Evolutionary conservation across 768 basidiomycete species (phyloP), one percentile per base, ranked within the genome.

Genomic region (Baorangia bicolor): DNA sequence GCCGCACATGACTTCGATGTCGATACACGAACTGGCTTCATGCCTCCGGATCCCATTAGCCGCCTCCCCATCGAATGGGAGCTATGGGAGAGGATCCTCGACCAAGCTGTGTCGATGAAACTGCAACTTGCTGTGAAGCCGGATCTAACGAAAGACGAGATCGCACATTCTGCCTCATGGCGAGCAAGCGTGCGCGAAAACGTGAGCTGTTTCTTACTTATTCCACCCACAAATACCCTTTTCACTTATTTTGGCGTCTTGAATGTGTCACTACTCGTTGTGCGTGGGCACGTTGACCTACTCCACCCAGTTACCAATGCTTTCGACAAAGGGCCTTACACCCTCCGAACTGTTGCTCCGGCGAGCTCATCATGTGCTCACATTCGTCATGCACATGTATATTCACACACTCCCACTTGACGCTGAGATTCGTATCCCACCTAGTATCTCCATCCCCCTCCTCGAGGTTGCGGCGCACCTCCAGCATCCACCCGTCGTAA

Each of bases 1-100:
- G 87, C 89, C 11, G 87, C 88, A 3, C 88, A n/a, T n/a, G n/a
- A n/a, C n/a, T n/a, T n/a, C n/a, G n/a, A n/a, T 69, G 91, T 98
- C 56, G 93, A 95, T 69, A 86, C 88, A 11, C 78, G 85, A 16
- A 92, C 93, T 0, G 95, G 96, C 0, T 98, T n/a, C 71, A 87
- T 98, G 84, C 90, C 95, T 3, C 87, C 90, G 0, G 77, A 83
- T 14, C 81, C 94, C 2, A 69, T 87, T 0, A 62, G 73, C 8
- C 81, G 87, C 21, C 78, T 96, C 2, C 85, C 87, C 0, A 53
- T 38, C 1, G 68, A 73, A 51, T 96, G 84, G 82, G 85, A 84
- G 41, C 65, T 74, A 42, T 98, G 92, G 94, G 93, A 96, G 68
- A 69, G 64, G 11, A 67, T 69, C 20, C 79, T 87, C 2, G 83